Evolutionary conservation across 352 stramenopile genomes (phyloP), one percentile per base, ranked within the genome.

Genomic region (Pythium plurisporium): DNA sequence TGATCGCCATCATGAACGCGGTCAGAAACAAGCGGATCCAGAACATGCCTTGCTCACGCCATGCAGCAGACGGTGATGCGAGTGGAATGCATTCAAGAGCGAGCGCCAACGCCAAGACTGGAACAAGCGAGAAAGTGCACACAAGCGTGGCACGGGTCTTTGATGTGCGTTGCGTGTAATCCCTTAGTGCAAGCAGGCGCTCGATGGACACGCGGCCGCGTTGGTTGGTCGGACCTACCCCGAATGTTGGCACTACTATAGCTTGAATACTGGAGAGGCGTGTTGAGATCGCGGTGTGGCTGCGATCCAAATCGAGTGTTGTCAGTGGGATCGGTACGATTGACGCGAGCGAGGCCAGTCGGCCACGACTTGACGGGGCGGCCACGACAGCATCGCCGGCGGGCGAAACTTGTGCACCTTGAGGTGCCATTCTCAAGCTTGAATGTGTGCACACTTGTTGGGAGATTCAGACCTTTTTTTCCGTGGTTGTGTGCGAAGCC

Each of bases 151-250:
- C 12, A 37, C 12, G 5, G 31, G 1, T 37, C 31, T 37, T n/a
- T 37, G 12, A 15, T 9, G 12, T n/a, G 31, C 31, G 3, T n/a
- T 37, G 31, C 31, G 10, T 37, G 31, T 61, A 61, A 11, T 61
- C 53, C 1, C 45, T 19, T 5, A 61, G 44, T 5, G 53, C 53
- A 7, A 61, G 33, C 11, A 61, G 43, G 3, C 53, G 25, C 19
- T 61, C 53, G 12, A 61, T 36, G 1, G 53, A 61, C 4, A 47
- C 20, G 23, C 41, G 41, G 5, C 41, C 42, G 14, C 42, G 42
- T 26, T 48, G 29, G 20, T 30, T 41, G 3, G n/a, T 19, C 0
- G n/a, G 15, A 5, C 31, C 45, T 7, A 53, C 45, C 6, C 27
- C 10, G 6, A 30, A 15, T 3, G 29, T 36, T 23, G 42, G 25